Evolutionary conservation across 1,139 yeast genomes (phyloP), one percentile per base, ranked within the genome.

Genomic region (Scheffersomyces titani): DNA sequence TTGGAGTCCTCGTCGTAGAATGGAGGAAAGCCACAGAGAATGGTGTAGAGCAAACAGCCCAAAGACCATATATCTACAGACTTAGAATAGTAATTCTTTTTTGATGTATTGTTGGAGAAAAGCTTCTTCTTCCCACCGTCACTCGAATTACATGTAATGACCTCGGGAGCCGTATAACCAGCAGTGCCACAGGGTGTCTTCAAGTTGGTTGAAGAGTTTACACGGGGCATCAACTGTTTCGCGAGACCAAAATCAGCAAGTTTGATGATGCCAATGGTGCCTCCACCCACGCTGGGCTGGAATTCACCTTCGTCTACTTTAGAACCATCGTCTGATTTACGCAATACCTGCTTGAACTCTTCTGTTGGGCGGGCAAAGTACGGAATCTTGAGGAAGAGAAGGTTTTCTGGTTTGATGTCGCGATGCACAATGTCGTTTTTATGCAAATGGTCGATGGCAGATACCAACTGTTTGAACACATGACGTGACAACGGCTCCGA

Each of bases 11-110:
- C 97, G 70, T 93, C 97, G 73, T 91, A 93, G 70, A 93, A 93
- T 19, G 98, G 98, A 1, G 98, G 98, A 73, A 93, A 93, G 4
- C 98, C 98, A 76, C 98, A 92, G 52, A 93, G 75, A 40, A 92
- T 81, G 0, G 97, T 93, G 69, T 93, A 93, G 60, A 93, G 72
- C 7, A 93, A 96, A 73, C 98, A 93, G 0, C 98, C 98, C 55
- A 93, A 76, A 5, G 97, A 96, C 98, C 98, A 93, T 85, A 93
- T 89, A 70, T 93, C 98, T 19, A 93, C 98, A 52, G 92, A 84
- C 75, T 90, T 92, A 6, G 97, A 90, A 68, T 93, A 93, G 59
- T 85, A 82, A 72, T 91, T 92, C 69, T 90, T 96, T 66, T 84
- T 86, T 47, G 70, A 66, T 9, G 65, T 61, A 40, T 62, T 61